Conservation (phyloP, 495 filamentous ascomycete genomes). For the Penicillium nucicola region DNA sequence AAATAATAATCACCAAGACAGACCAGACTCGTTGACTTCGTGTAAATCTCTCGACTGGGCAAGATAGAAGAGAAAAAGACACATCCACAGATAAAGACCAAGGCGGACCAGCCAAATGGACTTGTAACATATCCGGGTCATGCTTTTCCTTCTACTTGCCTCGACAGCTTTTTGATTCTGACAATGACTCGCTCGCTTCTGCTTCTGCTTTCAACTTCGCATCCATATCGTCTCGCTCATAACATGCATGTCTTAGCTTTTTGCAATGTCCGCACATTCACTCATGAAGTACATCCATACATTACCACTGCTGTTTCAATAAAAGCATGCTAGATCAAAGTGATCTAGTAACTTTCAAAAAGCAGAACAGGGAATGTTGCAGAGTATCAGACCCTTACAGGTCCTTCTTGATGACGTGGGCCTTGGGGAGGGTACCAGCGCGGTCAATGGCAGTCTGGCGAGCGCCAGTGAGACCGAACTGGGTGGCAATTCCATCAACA, state of each 20-base stretch:
- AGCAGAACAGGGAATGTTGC: background rate
- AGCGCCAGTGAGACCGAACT: slow-evolving; percentile 75
- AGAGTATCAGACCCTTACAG: slow-evolving; percentile 14
- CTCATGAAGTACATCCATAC: background rate
- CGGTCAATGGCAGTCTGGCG: slow-evolving; percentile 40
- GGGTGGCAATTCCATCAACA: slow-evolving; percentile 75
- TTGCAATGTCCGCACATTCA: background rate
- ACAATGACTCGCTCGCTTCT: background rate
- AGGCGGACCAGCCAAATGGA: slow-evolving; percentile 4
- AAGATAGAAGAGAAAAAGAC: slow-evolving; percentile 1
- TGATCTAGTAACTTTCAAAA: background rate
- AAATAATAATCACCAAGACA: slow-evolving; percentile 6
- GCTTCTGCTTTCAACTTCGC: background rate
- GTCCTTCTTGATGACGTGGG: slow-evolving; percentile 38
- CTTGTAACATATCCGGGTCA: slow-evolving; percentile 1
- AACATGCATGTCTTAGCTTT: slow-evolving; percentile 2
- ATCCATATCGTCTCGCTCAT: slow-evolving; percentile 4
- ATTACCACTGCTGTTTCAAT: background rate
- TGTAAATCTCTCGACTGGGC: background rate
- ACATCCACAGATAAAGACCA: slow-evolving; percentile 6
- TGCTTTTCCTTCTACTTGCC: background rate
- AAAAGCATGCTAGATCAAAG: background rate
- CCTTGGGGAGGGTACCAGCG: slow-evolving; percentile 40
- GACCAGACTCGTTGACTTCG: slow-evolving; percentile 11
- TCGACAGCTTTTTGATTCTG: background rate